Conservation (phyloP, 306 rosid species). For the Fragaria ananassa region DNA sequence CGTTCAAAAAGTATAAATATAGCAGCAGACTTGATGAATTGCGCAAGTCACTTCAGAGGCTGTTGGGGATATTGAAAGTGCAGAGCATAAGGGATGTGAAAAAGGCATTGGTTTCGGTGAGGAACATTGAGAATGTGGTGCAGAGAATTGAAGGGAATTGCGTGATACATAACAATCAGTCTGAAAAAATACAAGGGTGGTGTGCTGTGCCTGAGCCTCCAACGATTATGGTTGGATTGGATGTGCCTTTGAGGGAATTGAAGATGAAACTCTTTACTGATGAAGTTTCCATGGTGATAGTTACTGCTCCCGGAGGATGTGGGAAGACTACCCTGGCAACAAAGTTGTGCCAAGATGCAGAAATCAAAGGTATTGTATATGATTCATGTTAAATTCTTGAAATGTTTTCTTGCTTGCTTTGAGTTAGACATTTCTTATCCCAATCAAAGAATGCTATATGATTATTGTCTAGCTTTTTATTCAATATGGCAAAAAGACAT, state of each 20-base stretch:
- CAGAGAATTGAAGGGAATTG: conserved; percentile 10
- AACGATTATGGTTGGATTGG: conserved; percentile 42
- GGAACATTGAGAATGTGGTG: not conserved
- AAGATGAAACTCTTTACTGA: conserved; percentile 35
- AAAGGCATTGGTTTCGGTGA: not conserved
- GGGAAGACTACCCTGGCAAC: conserved; percentile 44
- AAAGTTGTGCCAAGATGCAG: not conserved
- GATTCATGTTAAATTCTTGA: too few species aligned
- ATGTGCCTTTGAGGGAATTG: conserved; percentile 39
- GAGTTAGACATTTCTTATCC: too few species aligned
- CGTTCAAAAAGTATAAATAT: not conserved
- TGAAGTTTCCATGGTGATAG: conserved; percentile 24
- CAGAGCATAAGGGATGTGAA: not conserved
- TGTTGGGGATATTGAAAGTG: not conserved
- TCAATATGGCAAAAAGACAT: too few species aligned
- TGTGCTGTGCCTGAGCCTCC: conserved; percentile 40
- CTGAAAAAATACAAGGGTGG: not conserved
- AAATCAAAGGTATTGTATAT: conserved; percentile 31
- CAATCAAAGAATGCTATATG: too few species aligned
- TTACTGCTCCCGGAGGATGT: conserved; percentile 47
- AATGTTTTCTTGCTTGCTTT: too few species aligned
- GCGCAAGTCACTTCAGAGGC: not conserved
- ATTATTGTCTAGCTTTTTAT: too few species aligned
- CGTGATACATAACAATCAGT: not conserved
- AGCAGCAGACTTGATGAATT: not conserved